Evolutionary conservation across 371 early-diverging fungal species (phyloP).

Genomic region (Rhizopus microsporus): DNA sequence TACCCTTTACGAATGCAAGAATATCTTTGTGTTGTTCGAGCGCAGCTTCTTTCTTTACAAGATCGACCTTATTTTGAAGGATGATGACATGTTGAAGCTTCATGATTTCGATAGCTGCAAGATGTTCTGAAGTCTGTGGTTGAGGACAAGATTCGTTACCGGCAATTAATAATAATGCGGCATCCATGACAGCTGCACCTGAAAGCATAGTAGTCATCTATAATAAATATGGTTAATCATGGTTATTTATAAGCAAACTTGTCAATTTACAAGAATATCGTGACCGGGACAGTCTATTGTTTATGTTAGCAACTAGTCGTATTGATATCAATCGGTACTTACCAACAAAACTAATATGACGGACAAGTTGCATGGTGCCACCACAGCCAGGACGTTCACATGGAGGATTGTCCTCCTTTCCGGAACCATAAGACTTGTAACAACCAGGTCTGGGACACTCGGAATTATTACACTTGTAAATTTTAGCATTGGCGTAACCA

Average conservation of each 20-base stretch:
- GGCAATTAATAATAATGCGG: slow-evolving; percentile 98
- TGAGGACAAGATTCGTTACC: slow-evolving; percentile 99
- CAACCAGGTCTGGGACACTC: slow-evolving; percentile 97
- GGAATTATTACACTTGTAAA: slow-evolving; percentile 93
- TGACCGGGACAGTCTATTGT: slow-evolving; percentile 98
- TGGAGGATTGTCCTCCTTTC: slow-evolving; percentile 85
- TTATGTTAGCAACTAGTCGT: not conserved
- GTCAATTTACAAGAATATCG: slow-evolving; percentile 88
- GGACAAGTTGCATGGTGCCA: slow-evolving; percentile 86
- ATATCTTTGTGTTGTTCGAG: slow-evolving; percentile 96
- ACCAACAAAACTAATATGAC: slow-evolving; percentile 98
- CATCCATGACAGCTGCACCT: slow-evolving; percentile 99
- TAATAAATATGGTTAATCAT: not conserved
- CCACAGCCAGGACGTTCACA: slow-evolving; percentile 93
- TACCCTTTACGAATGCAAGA: slow-evolving; percentile 93
- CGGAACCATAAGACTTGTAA: slow-evolving; percentile 87
- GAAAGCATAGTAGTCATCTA: slow-evolving; percentile 99
- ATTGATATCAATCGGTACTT: not conserved
- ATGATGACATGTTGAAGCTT: slow-evolving; percentile 98
- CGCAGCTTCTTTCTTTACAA: slow-evolving; percentile 96
- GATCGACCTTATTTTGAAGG: slow-evolving; percentile 99
- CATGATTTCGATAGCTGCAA: slow-evolving; percentile 99
- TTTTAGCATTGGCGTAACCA: slow-evolving; percentile 99
- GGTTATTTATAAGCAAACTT: not conserved
- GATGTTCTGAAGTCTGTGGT: slow-evolving; percentile 99